These are phyloP conservation scores for Ceratocystis colombiana DNA, from an alignment of 2,329 filamentous ascomycete genomes.

Conservation along the genomic window DNA sequence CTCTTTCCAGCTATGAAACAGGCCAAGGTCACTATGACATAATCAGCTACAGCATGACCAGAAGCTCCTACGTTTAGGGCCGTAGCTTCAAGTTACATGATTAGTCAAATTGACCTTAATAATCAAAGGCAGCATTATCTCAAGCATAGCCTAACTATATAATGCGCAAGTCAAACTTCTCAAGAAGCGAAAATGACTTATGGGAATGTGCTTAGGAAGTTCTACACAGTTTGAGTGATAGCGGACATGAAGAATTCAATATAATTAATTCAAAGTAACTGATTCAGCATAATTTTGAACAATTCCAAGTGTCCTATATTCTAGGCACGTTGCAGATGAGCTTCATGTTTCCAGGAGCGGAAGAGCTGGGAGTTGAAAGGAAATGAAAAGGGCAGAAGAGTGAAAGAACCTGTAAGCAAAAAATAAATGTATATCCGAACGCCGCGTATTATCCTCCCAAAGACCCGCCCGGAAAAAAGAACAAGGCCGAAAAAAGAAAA, in stretches of 20 bases:
- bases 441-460: slow-evolving; percentile 8
- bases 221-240: background rate
- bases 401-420: slow-evolving; percentile 1
- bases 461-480: background rate
- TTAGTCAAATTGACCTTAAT: too few relatives aligned
- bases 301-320: background rate
- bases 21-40: too few relatives aligned
- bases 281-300: slow-evolving; percentile 1
- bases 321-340: background rate
- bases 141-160: too few relatives aligned
- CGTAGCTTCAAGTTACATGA: too few relatives aligned
- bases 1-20: too few relatives aligned
- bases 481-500: background rate
- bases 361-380: background rate
- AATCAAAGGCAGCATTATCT: too few relatives aligned
- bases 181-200: too few relatives aligned
- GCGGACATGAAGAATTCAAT: background rate
- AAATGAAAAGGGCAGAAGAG: background rate
- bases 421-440: slow-evolving; percentile 12
- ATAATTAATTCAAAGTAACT: background rate
- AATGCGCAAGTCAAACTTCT: too few relatives aligned
- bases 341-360: background rate
- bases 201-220: too few relatives aligned
- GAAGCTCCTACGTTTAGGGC: too few relatives aligned
- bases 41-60: too few relatives aligned